phyloP scores from a whole-genome alignment of 257 asterid species.

The Solanum chaucha region DNA sequence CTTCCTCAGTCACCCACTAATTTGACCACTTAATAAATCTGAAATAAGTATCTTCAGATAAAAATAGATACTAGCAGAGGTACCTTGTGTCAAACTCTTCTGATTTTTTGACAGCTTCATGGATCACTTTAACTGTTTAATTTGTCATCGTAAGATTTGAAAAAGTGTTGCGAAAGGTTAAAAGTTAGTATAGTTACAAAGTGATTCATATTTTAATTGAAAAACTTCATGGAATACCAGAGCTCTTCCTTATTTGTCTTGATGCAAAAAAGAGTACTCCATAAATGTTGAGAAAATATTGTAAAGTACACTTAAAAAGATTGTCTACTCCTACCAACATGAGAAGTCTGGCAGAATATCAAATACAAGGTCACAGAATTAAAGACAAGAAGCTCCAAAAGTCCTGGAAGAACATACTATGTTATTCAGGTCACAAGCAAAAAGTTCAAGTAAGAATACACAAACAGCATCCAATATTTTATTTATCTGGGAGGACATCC shows the following conservation, averaged over 20 bases:
- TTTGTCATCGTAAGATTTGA: background rate
- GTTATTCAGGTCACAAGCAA: background rate
- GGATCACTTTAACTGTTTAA: background rate
- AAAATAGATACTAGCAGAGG: background rate
- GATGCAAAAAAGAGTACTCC: background rate
- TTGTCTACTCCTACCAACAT: background rate
- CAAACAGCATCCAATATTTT: background rate
- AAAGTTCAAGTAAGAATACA: background rate
- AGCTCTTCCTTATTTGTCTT: background rate
- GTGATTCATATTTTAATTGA: no score
- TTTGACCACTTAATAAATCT: background rate
- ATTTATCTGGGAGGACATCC: background rate
- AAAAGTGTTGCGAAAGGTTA: background rate
- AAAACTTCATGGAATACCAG: background rate
- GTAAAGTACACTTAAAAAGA: background rate
- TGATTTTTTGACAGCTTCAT: background rate
- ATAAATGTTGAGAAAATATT: background rate
- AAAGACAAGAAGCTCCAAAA: background rate
- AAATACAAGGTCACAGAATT: background rate
- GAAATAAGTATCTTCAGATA: background rate
- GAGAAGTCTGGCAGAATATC: background rate
- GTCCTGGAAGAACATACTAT: background rate
- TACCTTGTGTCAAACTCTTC: constrained; percentile 65
- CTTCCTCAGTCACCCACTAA: background rate
- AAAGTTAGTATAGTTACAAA: background rate